Evolutionary conservation across 177 flowering plant genomes (phyloP).

Genomic region (Telopea speciosissima): DNA sequence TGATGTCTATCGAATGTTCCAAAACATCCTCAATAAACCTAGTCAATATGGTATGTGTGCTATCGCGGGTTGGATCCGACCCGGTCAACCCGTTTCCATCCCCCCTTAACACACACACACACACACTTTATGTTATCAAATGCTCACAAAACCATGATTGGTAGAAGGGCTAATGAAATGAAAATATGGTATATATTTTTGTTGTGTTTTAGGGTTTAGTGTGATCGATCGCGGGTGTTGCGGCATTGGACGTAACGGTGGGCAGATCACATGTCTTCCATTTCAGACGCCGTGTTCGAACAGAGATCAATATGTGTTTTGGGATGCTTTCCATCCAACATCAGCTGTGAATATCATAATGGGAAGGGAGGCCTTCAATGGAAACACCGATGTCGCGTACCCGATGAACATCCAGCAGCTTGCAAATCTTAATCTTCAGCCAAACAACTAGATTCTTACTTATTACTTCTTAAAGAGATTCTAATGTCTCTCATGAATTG

Average conservation of each 20-base stretch:
- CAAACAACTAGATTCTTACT: too few species aligned
- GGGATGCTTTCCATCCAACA: conserved; percentile 92
- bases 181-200: neutral
- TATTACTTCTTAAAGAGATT: neutral
- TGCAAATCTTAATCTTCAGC: conserved; percentile 28
- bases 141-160: too few species aligned
- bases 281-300: conserved; percentile 65
- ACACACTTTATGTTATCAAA: too few species aligned
- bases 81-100: too few species aligned
- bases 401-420: conserved; percentile 75
- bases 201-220: conserved; percentile 44
- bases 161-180: too few species aligned
- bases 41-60: conserved; percentile 48
- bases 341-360: conserved; percentile 50
- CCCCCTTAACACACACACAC: too few species aligned
- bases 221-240: conserved; percentile 69
- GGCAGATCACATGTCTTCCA: conserved; percentile 88
- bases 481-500: neutral
- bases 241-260: conserved; percentile 80
- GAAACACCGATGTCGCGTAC: conserved; percentile 31
- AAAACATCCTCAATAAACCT: conserved; percentile 47
- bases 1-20: conserved; percentile 55
- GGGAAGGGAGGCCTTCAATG: conserved; percentile 53
- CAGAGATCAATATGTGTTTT: conserved; percentile 54
- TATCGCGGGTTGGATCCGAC: too few species aligned